Percentiles rank a stretch among this genome's conserved stretches.
Conservation (phyloP, 1,284 basidiomycete genomes). For the Fomitopsis palustris region DNA sequence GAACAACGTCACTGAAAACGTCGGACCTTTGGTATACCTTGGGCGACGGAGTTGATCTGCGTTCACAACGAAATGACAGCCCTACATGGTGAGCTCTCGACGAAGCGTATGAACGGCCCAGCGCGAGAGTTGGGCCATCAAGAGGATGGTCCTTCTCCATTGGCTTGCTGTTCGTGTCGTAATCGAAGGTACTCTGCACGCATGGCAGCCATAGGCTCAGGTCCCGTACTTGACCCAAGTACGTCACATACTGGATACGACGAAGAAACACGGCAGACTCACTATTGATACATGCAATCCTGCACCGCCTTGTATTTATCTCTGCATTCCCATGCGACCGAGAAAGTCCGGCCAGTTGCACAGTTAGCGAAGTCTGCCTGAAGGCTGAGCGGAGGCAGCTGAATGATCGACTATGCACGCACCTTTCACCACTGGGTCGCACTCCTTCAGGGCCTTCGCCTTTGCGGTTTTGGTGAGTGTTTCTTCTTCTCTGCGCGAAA, state of each 20-base stretch:
- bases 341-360: conserved; percentile 76
- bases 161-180: conserved; percentile 38
- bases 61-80: neutral
- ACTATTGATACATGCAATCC: conserved; percentile 82
- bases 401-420: conserved; percentile 5
- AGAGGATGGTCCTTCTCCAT: conserved; percentile 10
- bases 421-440: conserved; percentile 78
- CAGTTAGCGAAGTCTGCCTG: conserved; percentile 79
- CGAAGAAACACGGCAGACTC: conserved; percentile 28
- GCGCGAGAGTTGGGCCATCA: neutral
- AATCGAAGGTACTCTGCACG: conserved; percentile 72
- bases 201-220: conserved; percentile 69
- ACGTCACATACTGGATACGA: neutral
- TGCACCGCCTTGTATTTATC: conserved; percentile 69
- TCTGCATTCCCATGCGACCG: conserved; percentile 82
- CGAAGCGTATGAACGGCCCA: neutral
- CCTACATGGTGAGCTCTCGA: neutral
- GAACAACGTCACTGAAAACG: neutral
- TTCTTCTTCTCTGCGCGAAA: conserved; percentile 87
- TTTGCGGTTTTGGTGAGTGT: conserved; percentile 82
- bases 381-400: conserved; percentile 1
- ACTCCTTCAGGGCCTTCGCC: conserved; percentile 73
- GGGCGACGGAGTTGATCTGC: neutral
- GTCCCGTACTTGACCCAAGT: conserved; percentile 50
- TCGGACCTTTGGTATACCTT: neutral